phyloP scores from a whole-genome alignment of 805 yeast species.

The Pichia membranifaciens region DNA sequence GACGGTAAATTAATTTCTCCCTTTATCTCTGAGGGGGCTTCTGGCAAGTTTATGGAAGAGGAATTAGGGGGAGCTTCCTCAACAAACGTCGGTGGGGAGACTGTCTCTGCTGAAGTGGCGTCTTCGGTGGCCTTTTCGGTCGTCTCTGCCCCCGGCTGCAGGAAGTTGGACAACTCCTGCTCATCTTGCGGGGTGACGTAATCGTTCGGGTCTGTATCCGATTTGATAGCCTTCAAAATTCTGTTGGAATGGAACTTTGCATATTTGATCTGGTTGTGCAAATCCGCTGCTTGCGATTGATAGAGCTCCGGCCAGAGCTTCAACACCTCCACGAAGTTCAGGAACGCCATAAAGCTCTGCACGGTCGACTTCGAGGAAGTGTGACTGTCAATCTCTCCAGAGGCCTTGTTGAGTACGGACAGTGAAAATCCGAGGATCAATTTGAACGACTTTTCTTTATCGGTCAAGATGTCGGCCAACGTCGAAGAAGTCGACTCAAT shows the following conservation, averaged over 20 bases:
- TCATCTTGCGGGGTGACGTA: conserved; percentile 37
- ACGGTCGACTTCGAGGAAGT: conserved; percentile 43
- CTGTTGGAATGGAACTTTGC: conserved; percentile 59
- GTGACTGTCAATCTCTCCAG: conserved; percentile 40
- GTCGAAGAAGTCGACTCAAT: conserved; percentile 35
- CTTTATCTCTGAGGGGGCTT: conserved; percentile 18
- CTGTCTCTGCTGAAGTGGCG: neutral
- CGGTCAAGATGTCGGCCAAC: conserved; percentile 46
- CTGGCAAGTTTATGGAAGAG: conserved; percentile 15
- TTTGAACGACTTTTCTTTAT: conserved; percentile 51
- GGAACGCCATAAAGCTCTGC: conserved; percentile 46
- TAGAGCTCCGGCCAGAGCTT: conserved; percentile 35
- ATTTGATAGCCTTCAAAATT: conserved; percentile 43
- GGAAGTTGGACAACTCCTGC: conserved; percentile 16
- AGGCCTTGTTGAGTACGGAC: conserved; percentile 50
- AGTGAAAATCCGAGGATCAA: conserved; percentile 54
- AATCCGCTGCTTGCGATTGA: conserved; percentile 18
- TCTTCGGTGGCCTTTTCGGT: conserved; percentile 6
- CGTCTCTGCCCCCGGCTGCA: neutral
- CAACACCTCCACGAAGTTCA: conserved; percentile 47
- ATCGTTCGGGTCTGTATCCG: conserved; percentile 55
- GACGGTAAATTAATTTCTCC: conserved; percentile 25
- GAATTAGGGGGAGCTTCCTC: conserved; percentile 16
- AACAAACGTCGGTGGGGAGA: no score
- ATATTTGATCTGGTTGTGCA: conserved; percentile 43